Conservation (phyloP, 2,329 filamentous ascomycete genomes). For the Phyllosticta citribraziliensis region DNA sequence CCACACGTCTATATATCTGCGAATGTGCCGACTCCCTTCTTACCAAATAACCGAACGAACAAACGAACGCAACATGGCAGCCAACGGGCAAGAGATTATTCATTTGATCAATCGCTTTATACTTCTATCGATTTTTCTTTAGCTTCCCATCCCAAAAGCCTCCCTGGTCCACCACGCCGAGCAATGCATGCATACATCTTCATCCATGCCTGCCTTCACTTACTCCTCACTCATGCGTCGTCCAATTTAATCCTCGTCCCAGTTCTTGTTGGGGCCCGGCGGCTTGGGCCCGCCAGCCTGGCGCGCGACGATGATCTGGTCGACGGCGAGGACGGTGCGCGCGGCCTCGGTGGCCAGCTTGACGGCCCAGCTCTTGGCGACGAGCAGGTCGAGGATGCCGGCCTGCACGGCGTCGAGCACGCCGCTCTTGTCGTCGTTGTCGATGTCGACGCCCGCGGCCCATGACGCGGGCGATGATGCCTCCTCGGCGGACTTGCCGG, state of each 20-base stretch:
- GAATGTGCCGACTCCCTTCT: too few relatives aligned
- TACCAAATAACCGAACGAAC: too few relatives aligned
- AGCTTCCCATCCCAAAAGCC: not conserved
- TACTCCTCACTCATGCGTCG: too few relatives aligned
- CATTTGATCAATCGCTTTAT: not conserved
- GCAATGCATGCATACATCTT: not conserved
- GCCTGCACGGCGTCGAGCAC: conserved; percentile 77
- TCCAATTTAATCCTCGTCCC: conserved; percentile 51
- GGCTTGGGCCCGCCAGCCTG: conserved; percentile 97
- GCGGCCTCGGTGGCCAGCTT: conserved; percentile 92
- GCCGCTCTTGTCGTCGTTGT: conserved; percentile 73
- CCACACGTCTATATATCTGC: too few relatives aligned
- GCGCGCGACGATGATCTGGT: conserved; percentile 97
- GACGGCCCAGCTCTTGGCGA: conserved; percentile 93
- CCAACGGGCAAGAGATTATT: not conserved
- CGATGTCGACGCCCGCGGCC: conserved; percentile 88
- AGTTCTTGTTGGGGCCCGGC: conserved; percentile 79
- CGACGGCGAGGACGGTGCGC: conserved; percentile 86
- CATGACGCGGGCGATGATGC: conserved; percentile 53
- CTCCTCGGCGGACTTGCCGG: conserved; percentile 47
- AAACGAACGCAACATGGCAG: too few relatives aligned
- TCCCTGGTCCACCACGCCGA: not conserved
- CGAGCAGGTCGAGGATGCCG: conserved; percentile 84
- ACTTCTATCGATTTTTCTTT: not conserved
- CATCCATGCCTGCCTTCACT: not conserved